These are phyloP conservation scores for Juglanconis oblonga DNA, from an alignment of 2,329 filamentous ascomycete species.

Conservation along the genomic window DNA sequence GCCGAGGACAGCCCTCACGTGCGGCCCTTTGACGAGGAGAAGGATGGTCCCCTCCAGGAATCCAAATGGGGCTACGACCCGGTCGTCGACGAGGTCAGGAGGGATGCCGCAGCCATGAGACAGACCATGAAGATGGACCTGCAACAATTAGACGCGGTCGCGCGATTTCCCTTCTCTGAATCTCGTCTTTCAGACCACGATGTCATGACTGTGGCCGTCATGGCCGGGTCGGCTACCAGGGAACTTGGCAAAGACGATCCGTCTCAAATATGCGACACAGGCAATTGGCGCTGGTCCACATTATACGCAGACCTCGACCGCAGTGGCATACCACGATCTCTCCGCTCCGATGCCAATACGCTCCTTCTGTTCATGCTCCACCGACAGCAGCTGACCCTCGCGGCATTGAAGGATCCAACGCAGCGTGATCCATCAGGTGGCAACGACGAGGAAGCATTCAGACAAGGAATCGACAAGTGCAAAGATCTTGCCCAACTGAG, in stretches of 20 bases:
- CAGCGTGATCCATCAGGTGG: not conserved
- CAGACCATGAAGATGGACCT: slow-evolving; percentile 16
- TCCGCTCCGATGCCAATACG: slow-evolving; percentile 15
- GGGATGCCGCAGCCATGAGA: slow-evolving; percentile 30
- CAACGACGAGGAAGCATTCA: slow-evolving; percentile 4
- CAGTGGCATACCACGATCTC: slow-evolving; percentile 27
- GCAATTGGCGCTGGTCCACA: not conserved
- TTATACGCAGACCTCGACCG: slow-evolving; percentile 7
- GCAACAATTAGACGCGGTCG: slow-evolving; percentile 4
- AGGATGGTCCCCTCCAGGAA: slow-evolving; percentile 32
- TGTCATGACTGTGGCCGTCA: slow-evolving; percentile 11
- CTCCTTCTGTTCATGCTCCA: slow-evolving; percentile 27
- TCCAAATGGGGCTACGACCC: slow-evolving; percentile 27
- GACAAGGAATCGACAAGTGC: slow-evolving; percentile 12
- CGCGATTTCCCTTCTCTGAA: not conserved
- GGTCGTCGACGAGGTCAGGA: slow-evolving; percentile 21
- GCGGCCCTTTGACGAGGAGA: slow-evolving; percentile 35
- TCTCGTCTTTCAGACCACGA: slow-evolving; percentile 3
- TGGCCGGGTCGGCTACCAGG: not conserved
- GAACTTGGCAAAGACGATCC: not conserved
- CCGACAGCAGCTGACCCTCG: slow-evolving; percentile 18
- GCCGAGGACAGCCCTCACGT: slow-evolving; percentile 42
- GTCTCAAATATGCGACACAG: not conserved
- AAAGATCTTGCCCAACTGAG: slow-evolving; percentile 21
- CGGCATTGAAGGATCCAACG: not conserved